Evolutionary conservation across 148 eudicot genomes (phyloP), one percentile per base, ranked within the genome.

Genomic region (Camellia lanceoleosa): DNA sequence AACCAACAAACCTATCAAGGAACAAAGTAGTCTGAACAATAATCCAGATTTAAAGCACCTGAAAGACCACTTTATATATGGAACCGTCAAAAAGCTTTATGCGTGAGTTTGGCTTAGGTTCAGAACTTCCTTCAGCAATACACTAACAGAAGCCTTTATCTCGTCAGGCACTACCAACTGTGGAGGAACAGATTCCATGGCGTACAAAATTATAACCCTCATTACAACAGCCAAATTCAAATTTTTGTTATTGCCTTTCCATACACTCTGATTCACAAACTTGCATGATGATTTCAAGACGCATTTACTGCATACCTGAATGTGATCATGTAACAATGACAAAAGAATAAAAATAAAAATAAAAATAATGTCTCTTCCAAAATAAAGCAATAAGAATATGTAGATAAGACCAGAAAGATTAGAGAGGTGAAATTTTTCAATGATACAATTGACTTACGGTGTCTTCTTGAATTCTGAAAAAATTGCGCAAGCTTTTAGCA

Each of bases 301-400:
- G 77, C 98, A 94, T 78, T 69, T 85, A 68, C 80, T 64, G 85
- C 98, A 94, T 79, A 94, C 94, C 98, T 94, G 88, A 14, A 80
- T 68, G 79, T 1, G 66, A 52, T 38, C 61, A 76, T 18, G 16
- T 10, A 23, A 73, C 3, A 15, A 0, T 20, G 51, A 6, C 46
- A 46, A 58, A 30, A 55, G 38, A 19, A 14, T 11, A 20, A 56
- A 12, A 55, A 12, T 43, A 5, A 2, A 14, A 10, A 59, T 59
- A 43, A 6, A 6, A 5, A 47, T 30, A 20, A 73, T 0, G 67
- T 63, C 38, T n/a, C 38, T 66, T 12, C 70, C 16, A 63, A 66
- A 66, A 41, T 13, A 14, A 5, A 23, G 0, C 43, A 73, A 54
- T 52, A 55, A 7, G 5, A 2, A 58, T n/a, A 51, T 20, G 43